These are phyloP conservation scores for Wickerhamiella occidentalis DNA, from an alignment of 805 yeast genomes.

Conservation along the genomic window DNA sequence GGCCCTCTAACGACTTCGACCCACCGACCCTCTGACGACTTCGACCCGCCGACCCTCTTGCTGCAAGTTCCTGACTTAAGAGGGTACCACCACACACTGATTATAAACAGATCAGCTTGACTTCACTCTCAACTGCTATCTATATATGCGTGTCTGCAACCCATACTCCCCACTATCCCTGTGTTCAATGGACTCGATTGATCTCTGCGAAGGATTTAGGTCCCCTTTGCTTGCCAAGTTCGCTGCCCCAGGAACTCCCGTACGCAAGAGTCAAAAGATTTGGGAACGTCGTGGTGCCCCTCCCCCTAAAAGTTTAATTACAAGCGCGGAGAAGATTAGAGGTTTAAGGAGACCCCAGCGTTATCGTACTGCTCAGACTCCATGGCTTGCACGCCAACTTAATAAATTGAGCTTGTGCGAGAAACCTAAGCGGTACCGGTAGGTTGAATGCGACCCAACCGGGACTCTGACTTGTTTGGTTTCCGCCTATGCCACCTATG, in stretches of 20 bases:
- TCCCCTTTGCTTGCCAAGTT: neutral
- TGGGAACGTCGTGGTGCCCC: slow-evolving; percentile 3
- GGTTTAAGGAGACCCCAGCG: neutral
- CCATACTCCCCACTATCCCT: neutral
- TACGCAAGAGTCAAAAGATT: neutral
- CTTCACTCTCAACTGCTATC: neutral
- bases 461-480: no score
- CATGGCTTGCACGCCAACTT: slow-evolving; percentile 2
- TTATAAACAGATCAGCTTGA: neutral
- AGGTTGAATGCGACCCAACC: neutral
- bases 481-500: neutral
- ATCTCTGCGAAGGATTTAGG: neutral
- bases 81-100: neutral
- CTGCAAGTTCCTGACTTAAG: neutral
- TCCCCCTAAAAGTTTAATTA: neutral
- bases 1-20: neutral
- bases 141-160: neutral
- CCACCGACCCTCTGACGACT: neutral
- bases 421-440: neutral
- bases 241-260: neutral
- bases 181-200: neutral
- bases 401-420: neutral
- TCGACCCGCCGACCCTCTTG: neutral
- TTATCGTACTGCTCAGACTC: slow-evolving; percentile 2
- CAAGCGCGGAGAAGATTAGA: neutral